Conservation (phyloP, 129 eudicot genomes). For the Ambrosia artemisiifolia region DNA sequence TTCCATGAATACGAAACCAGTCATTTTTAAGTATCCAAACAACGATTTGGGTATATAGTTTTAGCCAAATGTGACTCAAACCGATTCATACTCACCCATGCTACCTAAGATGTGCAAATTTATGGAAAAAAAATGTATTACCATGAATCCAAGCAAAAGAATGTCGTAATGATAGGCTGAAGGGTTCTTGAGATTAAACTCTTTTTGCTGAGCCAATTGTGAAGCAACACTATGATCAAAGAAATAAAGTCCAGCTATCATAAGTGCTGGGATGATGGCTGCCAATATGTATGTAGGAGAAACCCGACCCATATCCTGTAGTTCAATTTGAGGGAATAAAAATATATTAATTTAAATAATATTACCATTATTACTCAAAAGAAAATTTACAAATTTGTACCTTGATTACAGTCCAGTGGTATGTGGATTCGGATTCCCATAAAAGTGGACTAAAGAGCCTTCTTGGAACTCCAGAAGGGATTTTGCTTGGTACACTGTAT, state of each 20-base stretch:
- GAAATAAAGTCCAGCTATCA: constrained; percentile 56
- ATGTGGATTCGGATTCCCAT: constrained; percentile 38
- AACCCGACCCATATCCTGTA: constrained; percentile 52
- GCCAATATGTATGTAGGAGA: constrained; percentile 43
- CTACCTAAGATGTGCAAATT: not conserved
- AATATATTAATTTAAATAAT: too few species aligned
- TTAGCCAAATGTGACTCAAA: too few species aligned
- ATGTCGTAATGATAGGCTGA: constrained; percentile 57
- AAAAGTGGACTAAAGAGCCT: constrained; percentile 48
- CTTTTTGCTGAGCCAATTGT: constrained; percentile 59
- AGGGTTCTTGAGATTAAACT: constrained; percentile 57
- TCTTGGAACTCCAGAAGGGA: constrained; percentile 61
- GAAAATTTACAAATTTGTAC: constrained; percentile 13
- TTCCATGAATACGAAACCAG: too few species aligned
- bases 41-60: too few species aligned
- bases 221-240: constrained; percentile 65
- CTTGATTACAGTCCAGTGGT: constrained; percentile 48
- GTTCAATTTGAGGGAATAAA: not conserved
- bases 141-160: constrained; percentile 50
- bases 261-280: constrained; percentile 52
- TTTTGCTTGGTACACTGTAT: constrained; percentile 39
- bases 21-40: too few species aligned
- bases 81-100: too few species aligned
- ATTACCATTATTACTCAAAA: not conserved
- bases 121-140: not conserved